These are phyloP conservation scores for Dianthus caryophyllus DNA, from an alignment of 148 eudicot species.

Conservation along the genomic window DNA sequence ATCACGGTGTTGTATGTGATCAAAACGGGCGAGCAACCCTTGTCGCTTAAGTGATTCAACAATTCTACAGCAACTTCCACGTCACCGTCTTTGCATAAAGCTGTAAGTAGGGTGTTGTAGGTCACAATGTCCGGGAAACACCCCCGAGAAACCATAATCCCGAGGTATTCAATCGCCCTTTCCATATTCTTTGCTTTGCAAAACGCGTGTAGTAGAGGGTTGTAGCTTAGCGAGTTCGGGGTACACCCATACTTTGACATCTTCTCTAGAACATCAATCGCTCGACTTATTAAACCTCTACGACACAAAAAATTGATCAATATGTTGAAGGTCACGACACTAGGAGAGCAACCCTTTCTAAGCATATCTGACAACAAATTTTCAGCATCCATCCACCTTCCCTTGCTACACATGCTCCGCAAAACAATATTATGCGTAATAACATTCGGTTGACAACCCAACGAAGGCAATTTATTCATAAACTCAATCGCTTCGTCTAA, in stretches of 20 bases:
- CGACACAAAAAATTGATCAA: conserved; percentile 61
- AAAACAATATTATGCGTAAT: conserved; percentile 55
- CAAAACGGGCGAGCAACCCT: conserved; percentile 58
- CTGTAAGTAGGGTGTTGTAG: conserved; percentile 58
- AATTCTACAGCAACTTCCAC: conserved; percentile 60
- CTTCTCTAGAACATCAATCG: conserved; percentile 55
- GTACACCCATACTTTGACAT: conserved; percentile 61
- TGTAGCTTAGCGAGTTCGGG: conserved; percentile 63
- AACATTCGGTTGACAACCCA: conserved; percentile 65
- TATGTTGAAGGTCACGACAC: conserved; percentile 63
- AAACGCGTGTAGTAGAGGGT: conserved; percentile 62
- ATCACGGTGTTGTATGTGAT: conserved; percentile 66
- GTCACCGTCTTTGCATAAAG: conserved; percentile 67
- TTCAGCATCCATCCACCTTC: conserved; percentile 68
- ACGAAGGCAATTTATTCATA: conserved; percentile 42
- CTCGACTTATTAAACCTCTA: conserved; percentile 58
- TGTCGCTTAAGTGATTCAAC: conserved; percentile 47
- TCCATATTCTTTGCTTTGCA: conserved; percentile 73
- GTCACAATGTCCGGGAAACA: conserved; percentile 76
- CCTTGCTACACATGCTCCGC: conserved; percentile 55
- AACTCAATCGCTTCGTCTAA: conserved; percentile 60
- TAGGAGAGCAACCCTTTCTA: conserved; percentile 54
- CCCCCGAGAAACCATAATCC: conserved; percentile 59
- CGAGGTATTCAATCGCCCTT: conserved; percentile 60
- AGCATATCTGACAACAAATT: conserved; percentile 58